Evolutionary conservation across 305 asterid species (phyloP).

Genomic region (Fraxinus ornus): DNA sequence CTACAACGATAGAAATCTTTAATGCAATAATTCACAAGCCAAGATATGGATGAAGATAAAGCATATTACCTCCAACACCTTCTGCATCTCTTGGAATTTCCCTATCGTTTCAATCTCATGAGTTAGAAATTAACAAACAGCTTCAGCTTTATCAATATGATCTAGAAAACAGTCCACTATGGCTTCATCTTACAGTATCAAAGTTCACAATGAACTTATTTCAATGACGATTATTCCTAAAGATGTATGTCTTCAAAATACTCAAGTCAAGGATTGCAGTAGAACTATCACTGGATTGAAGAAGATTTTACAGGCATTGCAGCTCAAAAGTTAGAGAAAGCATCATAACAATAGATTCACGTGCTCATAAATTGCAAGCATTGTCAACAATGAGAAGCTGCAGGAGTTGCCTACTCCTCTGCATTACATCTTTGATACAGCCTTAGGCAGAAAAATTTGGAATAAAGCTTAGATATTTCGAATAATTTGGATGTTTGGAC

Average conservation of each 20-base stretch:
- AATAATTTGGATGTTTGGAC: conserved; percentile 49
- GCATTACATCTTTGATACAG: not conserved
- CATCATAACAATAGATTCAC: not conserved
- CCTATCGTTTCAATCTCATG: not conserved
- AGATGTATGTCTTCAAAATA: not conserved
- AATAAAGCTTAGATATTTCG: conserved; percentile 45
- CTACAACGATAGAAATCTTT: not conserved
- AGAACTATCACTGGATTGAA: not conserved
- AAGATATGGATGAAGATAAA: not conserved
- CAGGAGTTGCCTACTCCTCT: not conserved
- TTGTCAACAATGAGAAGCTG: not conserved
- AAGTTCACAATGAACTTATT: not conserved
- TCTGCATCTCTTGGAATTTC: not conserved
- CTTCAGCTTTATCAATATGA: not conserved
- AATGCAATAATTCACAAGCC: not conserved
- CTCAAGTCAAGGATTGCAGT: not conserved
- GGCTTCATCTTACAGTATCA: not conserved
- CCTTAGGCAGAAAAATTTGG: conserved; percentile 48
- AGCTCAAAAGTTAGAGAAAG: not conserved
- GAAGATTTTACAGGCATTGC: not conserved
- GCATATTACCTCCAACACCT: not conserved
- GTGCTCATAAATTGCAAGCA: not conserved
- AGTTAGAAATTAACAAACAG: not conserved
- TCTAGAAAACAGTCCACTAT: not conserved
- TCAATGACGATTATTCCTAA: not conserved